These are phyloP conservation scores for Vitis amurensis DNA, from an alignment of 164 flowering plant species.

Conservation along the genomic window DNA sequence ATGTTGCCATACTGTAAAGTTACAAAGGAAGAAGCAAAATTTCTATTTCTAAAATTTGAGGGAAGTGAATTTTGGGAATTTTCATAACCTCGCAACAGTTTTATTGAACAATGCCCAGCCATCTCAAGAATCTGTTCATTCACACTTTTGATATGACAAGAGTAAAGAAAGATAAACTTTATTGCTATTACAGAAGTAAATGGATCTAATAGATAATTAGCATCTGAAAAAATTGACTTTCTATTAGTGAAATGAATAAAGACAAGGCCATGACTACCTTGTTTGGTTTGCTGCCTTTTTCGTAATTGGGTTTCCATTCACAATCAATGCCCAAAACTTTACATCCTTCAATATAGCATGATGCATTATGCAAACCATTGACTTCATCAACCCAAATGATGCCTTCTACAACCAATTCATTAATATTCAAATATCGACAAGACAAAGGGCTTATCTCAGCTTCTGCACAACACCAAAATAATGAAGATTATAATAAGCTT, in stretches of 20 bases:
- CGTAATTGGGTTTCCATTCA: conserved; percentile 96
- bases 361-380: conserved; percentile 56
- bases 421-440: conserved; percentile 47
- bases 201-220: not conserved
- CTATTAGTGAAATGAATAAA: not conserved
- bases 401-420: conserved; percentile 60
- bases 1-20: too few relatives aligned
- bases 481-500: not conserved
- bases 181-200: not conserved
- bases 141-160: not conserved
- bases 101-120: too few relatives aligned
- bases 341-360: conserved; percentile 57
- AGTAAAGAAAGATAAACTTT: not conserved
- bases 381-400: conserved; percentile 81
- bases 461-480: conserved; percentile 39
- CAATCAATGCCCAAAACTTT: conserved; percentile 92
- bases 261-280: conserved; percentile 46
- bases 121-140: not conserved
- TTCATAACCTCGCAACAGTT: not conserved
- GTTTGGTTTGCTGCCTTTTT: conserved; percentile 75
- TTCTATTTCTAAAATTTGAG: not conserved
- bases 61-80: not conserved
- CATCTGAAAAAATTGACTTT: not conserved
- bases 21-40: too few relatives aligned
- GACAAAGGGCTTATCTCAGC: conserved; percentile 35